Conservation (phyloP, 108 stramenopile species). For the Conticribra guillardii region DNA sequence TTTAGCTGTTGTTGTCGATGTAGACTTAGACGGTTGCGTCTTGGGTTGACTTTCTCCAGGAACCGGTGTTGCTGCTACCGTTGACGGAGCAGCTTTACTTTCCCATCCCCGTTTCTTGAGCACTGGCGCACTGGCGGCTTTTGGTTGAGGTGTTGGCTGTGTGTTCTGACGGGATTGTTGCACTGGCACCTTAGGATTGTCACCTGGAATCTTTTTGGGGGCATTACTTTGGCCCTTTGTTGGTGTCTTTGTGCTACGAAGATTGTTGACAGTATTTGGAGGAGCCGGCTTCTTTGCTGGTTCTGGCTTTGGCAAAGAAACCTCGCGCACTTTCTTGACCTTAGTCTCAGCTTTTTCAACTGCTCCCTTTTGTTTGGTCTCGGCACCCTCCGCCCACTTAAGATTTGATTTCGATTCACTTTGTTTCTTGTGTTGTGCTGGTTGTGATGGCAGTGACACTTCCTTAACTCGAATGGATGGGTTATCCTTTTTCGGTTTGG, state of each 20-base stretch:
- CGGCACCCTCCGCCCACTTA: conserved; percentile 18
- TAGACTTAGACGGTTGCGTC: conserved; percentile 15
- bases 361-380: not conserved
- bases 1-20: not conserved
- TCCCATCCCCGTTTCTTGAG: conserved; percentile 74
- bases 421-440: conserved; percentile 11
- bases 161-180: conserved; percentile 33
- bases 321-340: conserved; percentile 28
- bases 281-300: not conserved
- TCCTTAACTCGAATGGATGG: conserved; percentile 3
- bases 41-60: conserved; percentile 27
- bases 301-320: conserved; percentile 11
- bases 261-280: conserved; percentile 29
- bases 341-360: conserved; percentile 12
- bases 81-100: conserved; percentile 37
- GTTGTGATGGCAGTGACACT: conserved; percentile 17
- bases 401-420: conserved; percentile 23
- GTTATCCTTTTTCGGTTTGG: conserved; percentile 14
- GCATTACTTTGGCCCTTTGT: conserved; percentile 26
- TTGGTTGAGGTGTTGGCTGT: conserved; percentile 8
- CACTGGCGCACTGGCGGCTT: conserved; percentile 12
- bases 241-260: conserved; percentile 17
- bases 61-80: not conserved
- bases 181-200: conserved; percentile 43
- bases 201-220: conserved; percentile 43